Evolutionary conservation across 2,329 filamentous ascomycete species (phyloP).

Genomic region (Cyphellophora attinorum): DNA sequence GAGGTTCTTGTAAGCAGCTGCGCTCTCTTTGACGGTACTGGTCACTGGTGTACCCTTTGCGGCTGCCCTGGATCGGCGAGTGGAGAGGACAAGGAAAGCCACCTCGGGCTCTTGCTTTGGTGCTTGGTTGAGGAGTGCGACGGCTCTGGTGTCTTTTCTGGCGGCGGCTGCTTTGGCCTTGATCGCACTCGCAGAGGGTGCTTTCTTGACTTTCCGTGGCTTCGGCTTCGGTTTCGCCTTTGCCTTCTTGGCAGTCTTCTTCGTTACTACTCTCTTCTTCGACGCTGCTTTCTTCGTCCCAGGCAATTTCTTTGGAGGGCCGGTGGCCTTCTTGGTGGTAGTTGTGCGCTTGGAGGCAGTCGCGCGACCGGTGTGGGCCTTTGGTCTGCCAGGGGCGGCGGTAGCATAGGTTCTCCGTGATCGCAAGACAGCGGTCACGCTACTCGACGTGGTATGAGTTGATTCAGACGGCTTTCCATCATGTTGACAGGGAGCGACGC

Average conservation of each 20-base stretch:
- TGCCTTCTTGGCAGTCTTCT: slow-evolving; percentile 22
- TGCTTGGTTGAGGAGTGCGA: slow-evolving; percentile 12
- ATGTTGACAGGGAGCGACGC: slow-evolving; percentile 18
- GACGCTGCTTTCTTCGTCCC: slow-evolving; percentile 13
- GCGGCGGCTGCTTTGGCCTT: slow-evolving; percentile 13
- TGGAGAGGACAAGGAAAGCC: slow-evolving; percentile 18
- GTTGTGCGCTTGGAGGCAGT: slow-evolving; percentile 18
- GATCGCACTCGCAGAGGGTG: slow-evolving; percentile 17
- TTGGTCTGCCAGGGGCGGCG: slow-evolving; percentile 20
- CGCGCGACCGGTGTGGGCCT: slow-evolving; percentile 22
- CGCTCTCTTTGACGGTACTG: slow-evolving; percentile 7
- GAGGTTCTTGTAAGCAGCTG: slow-evolving; percentile 24
- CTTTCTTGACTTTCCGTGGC: slow-evolving; percentile 19
- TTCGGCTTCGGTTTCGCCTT: slow-evolving; percentile 18
- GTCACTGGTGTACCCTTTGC: slow-evolving; percentile 2
- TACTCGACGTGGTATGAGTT: slow-evolving; percentile 9
- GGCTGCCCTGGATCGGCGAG: slow-evolving; percentile 13
- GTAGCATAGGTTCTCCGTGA: slow-evolving; percentile 22
- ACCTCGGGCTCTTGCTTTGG: slow-evolving; percentile 26
- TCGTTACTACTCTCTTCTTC: slow-evolving; percentile 18
- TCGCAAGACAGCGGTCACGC: slow-evolving; percentile 15
- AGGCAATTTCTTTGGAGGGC: slow-evolving; percentile 7
- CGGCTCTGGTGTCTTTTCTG: slow-evolving; percentile 4
- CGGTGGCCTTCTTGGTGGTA: slow-evolving; percentile 9
- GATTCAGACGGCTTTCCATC: slow-evolving; percentile 9